Percentiles rank a stretch among this genome's conserved stretches.
Evolutionary conservation across 192 early-diverging fungal genomes (phyloP).

Genomic region (Coemansia sp.): DNA sequence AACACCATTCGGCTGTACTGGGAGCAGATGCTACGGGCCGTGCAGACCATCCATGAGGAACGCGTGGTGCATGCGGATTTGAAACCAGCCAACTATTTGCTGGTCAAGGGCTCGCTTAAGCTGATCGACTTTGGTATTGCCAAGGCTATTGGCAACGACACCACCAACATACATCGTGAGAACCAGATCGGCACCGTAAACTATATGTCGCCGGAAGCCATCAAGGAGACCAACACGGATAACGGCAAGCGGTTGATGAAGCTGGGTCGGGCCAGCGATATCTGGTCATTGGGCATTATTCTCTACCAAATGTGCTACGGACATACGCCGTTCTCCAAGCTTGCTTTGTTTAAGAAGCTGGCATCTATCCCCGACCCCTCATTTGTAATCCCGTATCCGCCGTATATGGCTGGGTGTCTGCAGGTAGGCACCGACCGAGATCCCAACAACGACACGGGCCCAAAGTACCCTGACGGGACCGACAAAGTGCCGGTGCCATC

Average conservation of each 20-base stretch:
- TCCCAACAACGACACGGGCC: constrained; percentile 20
- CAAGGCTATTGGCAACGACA: constrained; percentile 89
- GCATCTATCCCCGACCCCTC: constrained; percentile 68
- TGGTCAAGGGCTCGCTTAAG: constrained; percentile 82
- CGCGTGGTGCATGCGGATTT: constrained; percentile 91
- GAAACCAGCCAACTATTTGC: constrained; percentile 94
- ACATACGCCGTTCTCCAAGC: constrained; percentile 74
- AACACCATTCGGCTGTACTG: constrained; percentile 81
- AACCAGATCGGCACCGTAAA: constrained; percentile 86
- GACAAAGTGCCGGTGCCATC: constrained; percentile 45
- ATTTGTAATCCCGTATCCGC: constrained; percentile 65
- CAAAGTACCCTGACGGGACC: constrained; percentile 16
- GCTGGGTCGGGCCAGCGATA: constrained; percentile 78
- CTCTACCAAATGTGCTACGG: constrained; percentile 90
- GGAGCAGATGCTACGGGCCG: constrained; percentile 92
- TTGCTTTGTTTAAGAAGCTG: constrained; percentile 66
- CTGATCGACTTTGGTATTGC: constrained; percentile 98
- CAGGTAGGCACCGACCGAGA: constrained; percentile 33
- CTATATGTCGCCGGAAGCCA: constrained; percentile 95
- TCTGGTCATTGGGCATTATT: constrained; percentile 93
- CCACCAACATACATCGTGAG: constrained; percentile 89
- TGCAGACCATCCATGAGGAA: constrained; percentile 79
- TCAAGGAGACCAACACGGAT: constrained; percentile 54
- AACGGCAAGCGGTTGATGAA: constrained; percentile 48
- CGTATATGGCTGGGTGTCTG: constrained; percentile 41